Conservation (phyloP, 352 stramenopile genomes). For the Discostella stelligera region DNA sequence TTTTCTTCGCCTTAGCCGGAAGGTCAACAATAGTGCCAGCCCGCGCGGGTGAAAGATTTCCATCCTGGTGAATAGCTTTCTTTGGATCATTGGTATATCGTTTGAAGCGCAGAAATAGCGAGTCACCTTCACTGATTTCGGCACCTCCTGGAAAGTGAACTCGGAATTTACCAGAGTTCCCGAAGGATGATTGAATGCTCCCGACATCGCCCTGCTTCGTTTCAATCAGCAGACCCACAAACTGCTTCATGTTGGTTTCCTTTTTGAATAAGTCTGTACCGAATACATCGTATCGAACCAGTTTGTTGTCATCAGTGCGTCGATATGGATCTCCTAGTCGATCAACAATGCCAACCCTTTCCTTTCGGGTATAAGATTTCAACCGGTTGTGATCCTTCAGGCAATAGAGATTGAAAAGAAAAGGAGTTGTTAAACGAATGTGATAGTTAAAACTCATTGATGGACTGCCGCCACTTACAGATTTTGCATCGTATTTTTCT, state of each 20-base stretch:
- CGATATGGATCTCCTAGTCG: constrained; percentile 76
- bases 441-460: neutral
- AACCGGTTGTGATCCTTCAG: constrained; percentile 53
- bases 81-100: constrained; percentile 76
- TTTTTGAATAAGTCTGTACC: constrained; percentile 85
- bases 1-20: constrained; percentile 65
- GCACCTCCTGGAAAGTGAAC: constrained; percentile 78
- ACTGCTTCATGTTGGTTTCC: constrained; percentile 84
- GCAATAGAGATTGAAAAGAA: constrained; percentile 6
- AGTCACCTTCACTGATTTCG: constrained; percentile 61
- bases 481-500: constrained; percentile 67
- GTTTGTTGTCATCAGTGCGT: constrained; percentile 66
- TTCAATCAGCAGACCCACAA: constrained; percentile 83
- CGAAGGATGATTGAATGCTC: constrained; percentile 82
- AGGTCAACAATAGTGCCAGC: constrained; percentile 61
- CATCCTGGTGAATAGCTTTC: constrained; percentile 79
- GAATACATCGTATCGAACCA: constrained; percentile 82
- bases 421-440: neutral
- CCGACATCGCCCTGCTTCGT: constrained; percentile 77
- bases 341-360: constrained; percentile 71
- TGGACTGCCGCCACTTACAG: neutral
- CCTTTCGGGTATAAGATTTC: constrained; percentile 82
- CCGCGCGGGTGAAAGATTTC: constrained; percentile 54
- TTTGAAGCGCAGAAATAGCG: constrained; percentile 79
- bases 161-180: constrained; percentile 84